A percentile compares a stretch with the other conserved stretches of the same genome.
phyloP scores from a whole-genome alignment of 2,329 filamentous ascomycete species.

The Fusarium duplospermum region DNA sequence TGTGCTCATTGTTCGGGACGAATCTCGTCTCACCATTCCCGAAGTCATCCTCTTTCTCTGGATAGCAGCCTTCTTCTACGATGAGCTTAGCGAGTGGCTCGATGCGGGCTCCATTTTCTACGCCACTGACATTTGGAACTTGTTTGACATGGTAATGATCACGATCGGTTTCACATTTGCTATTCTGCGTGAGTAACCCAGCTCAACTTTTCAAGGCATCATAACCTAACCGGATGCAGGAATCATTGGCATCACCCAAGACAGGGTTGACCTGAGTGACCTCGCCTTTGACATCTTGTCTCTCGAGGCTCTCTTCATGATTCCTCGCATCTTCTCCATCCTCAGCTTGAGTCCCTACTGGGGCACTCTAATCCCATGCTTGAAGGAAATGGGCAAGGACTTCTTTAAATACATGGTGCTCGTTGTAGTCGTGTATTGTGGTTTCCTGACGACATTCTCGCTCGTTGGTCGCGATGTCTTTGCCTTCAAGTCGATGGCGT shows the following conservation, averaged over 20 bases:
- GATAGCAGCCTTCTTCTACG: constrained; percentile 88
- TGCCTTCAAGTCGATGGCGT: constrained; percentile 75
- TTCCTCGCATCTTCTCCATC: constrained; percentile 88
- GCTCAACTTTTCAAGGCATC: no score
- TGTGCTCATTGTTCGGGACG: constrained; percentile 81
- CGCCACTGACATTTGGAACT: constrained; percentile 83
- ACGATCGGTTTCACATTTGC: constrained; percentile 78
- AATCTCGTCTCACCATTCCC: constrained; percentile 71
- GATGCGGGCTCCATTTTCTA: constrained; percentile 92
- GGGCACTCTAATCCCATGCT: constrained; percentile 87
- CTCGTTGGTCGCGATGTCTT: constrained; percentile 79
- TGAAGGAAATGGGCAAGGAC: constrained; percentile 95
- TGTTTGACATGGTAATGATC: constrained; percentile 81
- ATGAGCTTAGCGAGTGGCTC: constrained; percentile 85
- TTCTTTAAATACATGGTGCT: constrained; percentile 87
- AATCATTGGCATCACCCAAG: constrained; percentile 55
- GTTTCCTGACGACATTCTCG: constrained; percentile 89
- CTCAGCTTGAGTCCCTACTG: constrained; percentile 91
- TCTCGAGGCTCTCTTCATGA: constrained; percentile 88
- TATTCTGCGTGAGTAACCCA: constrained; percentile 71
- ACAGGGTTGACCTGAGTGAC: constrained; percentile 74
- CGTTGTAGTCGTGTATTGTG: constrained; percentile 84
- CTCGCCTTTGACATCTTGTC: constrained; percentile 90
- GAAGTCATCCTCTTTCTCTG: constrained; percentile 85
- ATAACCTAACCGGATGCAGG: no score